A percentile compares a stretch with the other conserved stretches of the same genome.
Evolutionary conservation across 805 yeast species (phyloP).

Genomic region (Wickerhamiella qilinensis): DNA sequence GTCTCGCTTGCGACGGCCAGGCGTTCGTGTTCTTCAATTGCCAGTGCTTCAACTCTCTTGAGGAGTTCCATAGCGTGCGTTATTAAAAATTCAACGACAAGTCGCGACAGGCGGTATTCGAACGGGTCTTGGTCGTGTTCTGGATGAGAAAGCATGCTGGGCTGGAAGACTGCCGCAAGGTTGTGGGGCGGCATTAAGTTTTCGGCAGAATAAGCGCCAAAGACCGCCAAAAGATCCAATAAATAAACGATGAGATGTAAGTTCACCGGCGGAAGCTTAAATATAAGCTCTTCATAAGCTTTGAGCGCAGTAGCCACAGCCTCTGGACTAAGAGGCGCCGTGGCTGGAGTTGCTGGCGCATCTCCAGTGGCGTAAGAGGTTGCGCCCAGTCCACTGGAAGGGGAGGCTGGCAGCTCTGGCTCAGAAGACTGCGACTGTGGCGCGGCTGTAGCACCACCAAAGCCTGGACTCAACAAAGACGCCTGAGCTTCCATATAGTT

Average conservation of each 20-base stretch:
- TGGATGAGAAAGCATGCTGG: constrained; percentile 87
- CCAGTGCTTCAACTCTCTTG: constrained; percentile 28
- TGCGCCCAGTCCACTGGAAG: not conserved
- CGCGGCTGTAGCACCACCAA: not conserved
- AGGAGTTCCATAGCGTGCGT: constrained; percentile 68
- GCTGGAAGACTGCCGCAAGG: constrained; percentile 92
- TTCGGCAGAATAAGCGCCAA: constrained; percentile 57
- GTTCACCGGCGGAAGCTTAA: constrained; percentile 56
- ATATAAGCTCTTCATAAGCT: constrained; percentile 51
- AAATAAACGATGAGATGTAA: constrained; percentile 74
- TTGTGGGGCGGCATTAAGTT: constrained; percentile 89
- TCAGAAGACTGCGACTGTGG: not conserved
- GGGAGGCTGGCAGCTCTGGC: not conserved
- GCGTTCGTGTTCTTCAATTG: constrained; percentile 20
- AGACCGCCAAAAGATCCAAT: constrained; percentile 71
- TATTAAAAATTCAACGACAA: constrained; percentile 76
- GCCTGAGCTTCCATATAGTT: constrained; percentile 47
- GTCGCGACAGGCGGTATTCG: constrained; percentile 75
- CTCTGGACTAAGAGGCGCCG: constrained; percentile 1
- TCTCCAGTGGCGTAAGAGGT: not conserved
- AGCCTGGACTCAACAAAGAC: constrained; percentile 5
- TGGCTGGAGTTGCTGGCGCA: not conserved
- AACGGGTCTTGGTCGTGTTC: constrained; percentile 83
- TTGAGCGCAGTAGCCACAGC: constrained; percentile 33
- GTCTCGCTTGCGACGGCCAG: not conserved